A percentile compares a stretch with the other conserved stretches of the same genome.
Conservation (phyloP, 257 asterid genomes). For the Asclepias syriaca region DNA sequence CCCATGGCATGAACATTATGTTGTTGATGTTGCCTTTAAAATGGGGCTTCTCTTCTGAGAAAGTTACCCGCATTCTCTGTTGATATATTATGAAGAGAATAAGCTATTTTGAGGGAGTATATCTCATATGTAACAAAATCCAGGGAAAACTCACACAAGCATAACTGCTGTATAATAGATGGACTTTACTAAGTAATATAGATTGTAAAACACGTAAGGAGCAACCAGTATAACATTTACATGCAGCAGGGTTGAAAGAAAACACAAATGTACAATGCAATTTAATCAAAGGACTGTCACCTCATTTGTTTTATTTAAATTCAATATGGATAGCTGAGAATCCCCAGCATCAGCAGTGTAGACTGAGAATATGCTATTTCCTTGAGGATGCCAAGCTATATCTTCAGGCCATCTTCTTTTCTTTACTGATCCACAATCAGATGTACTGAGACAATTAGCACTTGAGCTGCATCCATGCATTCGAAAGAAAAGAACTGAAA, state of each 20-base stretch:
- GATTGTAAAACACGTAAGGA: neutral
- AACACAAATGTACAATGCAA: neutral
- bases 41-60: slow-evolving; percentile 74
- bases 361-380: slow-evolving; percentile 63
- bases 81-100: slow-evolving; percentile 8
- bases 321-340: slow-evolving; percentile 71
- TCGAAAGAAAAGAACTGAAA: slow-evolving; percentile 20
- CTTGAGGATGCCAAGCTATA: slow-evolving; percentile 93
- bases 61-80: slow-evolving; percentile 51
- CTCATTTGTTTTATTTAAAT: slow-evolving; percentile 59
- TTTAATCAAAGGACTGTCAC: slow-evolving; percentile 23
- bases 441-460: slow-evolving; percentile 57
- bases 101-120: neutral
- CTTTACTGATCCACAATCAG: slow-evolving; percentile 66
- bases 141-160: neutral
- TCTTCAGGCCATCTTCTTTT: slow-evolving; percentile 97
- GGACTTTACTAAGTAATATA: neutral
- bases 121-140: neutral
- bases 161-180: neutral
- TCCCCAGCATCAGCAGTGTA: slow-evolving; percentile 77
- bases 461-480: slow-evolving; percentile 50
- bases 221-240: neutral
- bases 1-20: slow-evolving; percentile 90
- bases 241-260: neutral
- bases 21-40: slow-evolving; percentile 73